Evolutionary conservation across 2,329 filamentous ascomycete genomes (phyloP), one percentile per base, ranked within the genome.

Genomic region (Aspergillus melleus): DNA sequence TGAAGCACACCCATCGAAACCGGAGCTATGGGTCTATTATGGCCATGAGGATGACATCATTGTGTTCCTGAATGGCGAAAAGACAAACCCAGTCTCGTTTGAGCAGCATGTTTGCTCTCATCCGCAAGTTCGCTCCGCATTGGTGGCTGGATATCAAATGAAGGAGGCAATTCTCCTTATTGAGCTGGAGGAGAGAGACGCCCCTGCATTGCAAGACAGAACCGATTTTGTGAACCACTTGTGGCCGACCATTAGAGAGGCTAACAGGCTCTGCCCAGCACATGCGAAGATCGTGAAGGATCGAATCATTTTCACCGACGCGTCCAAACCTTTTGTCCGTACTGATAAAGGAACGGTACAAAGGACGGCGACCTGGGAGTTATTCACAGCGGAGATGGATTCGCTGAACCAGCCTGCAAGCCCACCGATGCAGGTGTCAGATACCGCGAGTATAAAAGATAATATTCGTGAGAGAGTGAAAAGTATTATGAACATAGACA

Each of bases 221-320:
- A 55, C n/a, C 16, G 20, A 36, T 6, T 63, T 78, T 1, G 61
- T 82, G 2, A 74, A 81, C 3, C 72, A 71, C 49, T 74, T 84
- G 4, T 82, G 80, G 80, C 66, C 72, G 0, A 65, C 61, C 0
- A 70, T 84, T 0, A 69, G 81, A 42, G 63, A 71, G 29, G 80
- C 79, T 0, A 84, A 84, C 52, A 58, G 65, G 1, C 58, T 64
- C 5, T 71, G 72, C 16, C 72, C 75, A 0, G 73, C 73, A 9
- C 78, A 81, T 59, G 76, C 71, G 4, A 75, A 76, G 26, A 65
- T 84, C 3, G 72, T 72, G 47, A 74, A 72, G 39, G 73, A 75
- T 4, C 78, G 76, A 52, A 70, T 83, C 20, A 67, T 74, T 0
- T 67, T 83, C 46, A 66, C 79, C 0, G 72, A 74, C 14, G 67